A percentile compares a stretch with the other conserved stretches of the same genome.
Evolutionary conservation across 345 rosid genomes (phyloP).

Genomic region (Pistacia integerrima): DNA sequence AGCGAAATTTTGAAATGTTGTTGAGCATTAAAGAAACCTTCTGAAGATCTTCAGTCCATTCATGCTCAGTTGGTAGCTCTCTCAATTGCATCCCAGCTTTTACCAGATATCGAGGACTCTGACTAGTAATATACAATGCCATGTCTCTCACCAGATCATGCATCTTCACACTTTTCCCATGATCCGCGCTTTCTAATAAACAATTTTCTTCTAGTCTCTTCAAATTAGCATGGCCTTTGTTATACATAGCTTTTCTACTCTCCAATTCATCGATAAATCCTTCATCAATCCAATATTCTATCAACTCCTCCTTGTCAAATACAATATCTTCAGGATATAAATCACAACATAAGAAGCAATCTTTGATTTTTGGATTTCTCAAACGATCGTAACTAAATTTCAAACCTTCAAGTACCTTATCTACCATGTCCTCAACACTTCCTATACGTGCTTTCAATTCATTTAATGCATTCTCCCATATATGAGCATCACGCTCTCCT

Average conservation of each 20-base stretch:
- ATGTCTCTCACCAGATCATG: conserved; percentile 27
- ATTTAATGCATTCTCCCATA: conserved; percentile 17
- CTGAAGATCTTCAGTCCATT: conserved; percentile 23
- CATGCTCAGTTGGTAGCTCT: conserved; percentile 14
- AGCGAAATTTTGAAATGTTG: neutral
- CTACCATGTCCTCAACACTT: neutral
- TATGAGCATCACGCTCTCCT: neutral
- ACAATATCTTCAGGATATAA: conserved; percentile 19
- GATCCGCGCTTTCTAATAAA: conserved; percentile 11
- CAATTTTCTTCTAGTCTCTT: conserved; percentile 18
- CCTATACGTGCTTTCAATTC: neutral
- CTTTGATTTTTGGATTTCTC: neutral
- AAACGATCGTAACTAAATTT: conserved; percentile 1
- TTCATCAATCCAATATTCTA: conserved; percentile 20
- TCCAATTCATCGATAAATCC: conserved; percentile 12
- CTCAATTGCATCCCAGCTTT: conserved; percentile 13
- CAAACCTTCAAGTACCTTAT: too few relatives aligned
- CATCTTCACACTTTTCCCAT: conserved; percentile 16
- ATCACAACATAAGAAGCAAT: conserved; percentile 24
- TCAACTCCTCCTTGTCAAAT: conserved; percentile 16
- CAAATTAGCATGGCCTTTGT: conserved; percentile 20
- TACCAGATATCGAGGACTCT: conserved; percentile 13
- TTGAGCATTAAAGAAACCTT: conserved; percentile 17
- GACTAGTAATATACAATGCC: conserved; percentile 20
- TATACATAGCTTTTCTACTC: conserved; percentile 9